phyloP scores from a whole-genome alignment of 306 rosid species.

The Pyrus betulifolia region DNA sequence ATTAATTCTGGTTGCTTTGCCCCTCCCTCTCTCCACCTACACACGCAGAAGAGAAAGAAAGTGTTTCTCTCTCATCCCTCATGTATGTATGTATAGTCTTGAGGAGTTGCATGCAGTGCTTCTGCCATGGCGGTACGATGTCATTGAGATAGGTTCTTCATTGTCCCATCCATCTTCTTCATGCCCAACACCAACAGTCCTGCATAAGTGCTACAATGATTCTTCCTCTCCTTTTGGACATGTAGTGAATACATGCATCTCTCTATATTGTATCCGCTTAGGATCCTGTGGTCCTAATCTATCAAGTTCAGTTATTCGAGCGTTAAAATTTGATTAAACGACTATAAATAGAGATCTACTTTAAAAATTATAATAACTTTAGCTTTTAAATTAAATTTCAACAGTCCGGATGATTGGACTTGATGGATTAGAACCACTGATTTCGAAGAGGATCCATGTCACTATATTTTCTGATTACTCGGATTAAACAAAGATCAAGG shows the following conservation, averaged over 20 bases:
- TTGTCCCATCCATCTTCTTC: neutral
- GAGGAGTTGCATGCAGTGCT: too few relatives aligned
- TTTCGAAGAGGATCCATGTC: too few relatives aligned
- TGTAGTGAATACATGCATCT: neutral
- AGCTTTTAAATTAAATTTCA: too few relatives aligned
- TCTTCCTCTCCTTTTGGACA: neutral
- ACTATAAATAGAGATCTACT: rapidly evolving
- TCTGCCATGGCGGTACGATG: slow-evolving; percentile 5
- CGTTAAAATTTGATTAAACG: too few relatives aligned
- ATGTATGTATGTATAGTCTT: too few relatives aligned
- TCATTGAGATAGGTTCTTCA: slow-evolving; percentile 3
- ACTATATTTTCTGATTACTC: neutral
- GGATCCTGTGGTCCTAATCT: too few relatives aligned
- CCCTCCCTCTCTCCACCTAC: neutral
- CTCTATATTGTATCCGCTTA: too few relatives aligned
- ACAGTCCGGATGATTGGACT: rapidly evolving
- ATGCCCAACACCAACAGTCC: neutral
- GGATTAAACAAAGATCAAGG: neutral
- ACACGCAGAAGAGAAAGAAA: neutral
- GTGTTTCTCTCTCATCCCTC: neutral
- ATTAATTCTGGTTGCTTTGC: neutral
- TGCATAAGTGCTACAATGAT: neutral
- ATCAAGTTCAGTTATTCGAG: too few relatives aligned
- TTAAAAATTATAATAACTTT: too few relatives aligned
- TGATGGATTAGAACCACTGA: too few relatives aligned